phyloP scores from a whole-genome alignment of 331 rosid genomes.

The Spiraea crenata region DNA sequence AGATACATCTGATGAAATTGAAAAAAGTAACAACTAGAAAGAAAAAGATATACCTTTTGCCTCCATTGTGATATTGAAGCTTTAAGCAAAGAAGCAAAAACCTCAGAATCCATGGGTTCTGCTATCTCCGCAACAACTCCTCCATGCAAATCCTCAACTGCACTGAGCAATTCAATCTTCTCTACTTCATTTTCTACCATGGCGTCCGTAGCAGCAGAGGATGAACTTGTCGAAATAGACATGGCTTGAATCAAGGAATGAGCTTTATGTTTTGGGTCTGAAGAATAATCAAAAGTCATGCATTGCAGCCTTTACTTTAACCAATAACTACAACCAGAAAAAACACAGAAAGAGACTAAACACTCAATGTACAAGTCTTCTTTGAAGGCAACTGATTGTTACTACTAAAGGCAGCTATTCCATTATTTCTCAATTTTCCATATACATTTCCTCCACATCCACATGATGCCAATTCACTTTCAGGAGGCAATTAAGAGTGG shows the following conservation, averaged over 20 bases:
- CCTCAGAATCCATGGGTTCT: conserved; percentile 46
- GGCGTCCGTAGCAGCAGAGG: conserved; percentile 22
- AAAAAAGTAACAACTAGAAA: background rate
- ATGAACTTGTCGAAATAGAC: conserved; percentile 30
- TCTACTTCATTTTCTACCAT: conserved; percentile 14
- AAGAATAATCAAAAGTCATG: background rate
- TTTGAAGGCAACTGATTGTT: too few relatives aligned
- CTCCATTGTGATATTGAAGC: conserved; percentile 66
- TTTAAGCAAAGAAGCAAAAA: conserved; percentile 43
- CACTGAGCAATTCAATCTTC: conserved; percentile 34
- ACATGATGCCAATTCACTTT: background rate
- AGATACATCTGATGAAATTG: background rate
- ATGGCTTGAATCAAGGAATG: conserved; percentile 21
- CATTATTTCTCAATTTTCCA: too few relatives aligned
- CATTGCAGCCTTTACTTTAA: background rate
- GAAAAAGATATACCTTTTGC: conserved; percentile 36
- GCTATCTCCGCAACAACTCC: conserved; percentile 56
- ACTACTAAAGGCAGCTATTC: too few relatives aligned
- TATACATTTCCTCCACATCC: background rate
- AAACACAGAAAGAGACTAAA: too few relatives aligned
- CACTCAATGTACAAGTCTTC: too few relatives aligned
- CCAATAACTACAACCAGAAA: background rate
- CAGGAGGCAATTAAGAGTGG: background rate
- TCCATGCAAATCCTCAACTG: conserved; percentile 59
- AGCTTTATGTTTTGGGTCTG: conserved; percentile 24